These are phyloP conservation scores for Cryptococcus jaspeensis DNA, from an alignment of 1,284 basidiomycete genomes.

Conservation along the genomic window DNA sequence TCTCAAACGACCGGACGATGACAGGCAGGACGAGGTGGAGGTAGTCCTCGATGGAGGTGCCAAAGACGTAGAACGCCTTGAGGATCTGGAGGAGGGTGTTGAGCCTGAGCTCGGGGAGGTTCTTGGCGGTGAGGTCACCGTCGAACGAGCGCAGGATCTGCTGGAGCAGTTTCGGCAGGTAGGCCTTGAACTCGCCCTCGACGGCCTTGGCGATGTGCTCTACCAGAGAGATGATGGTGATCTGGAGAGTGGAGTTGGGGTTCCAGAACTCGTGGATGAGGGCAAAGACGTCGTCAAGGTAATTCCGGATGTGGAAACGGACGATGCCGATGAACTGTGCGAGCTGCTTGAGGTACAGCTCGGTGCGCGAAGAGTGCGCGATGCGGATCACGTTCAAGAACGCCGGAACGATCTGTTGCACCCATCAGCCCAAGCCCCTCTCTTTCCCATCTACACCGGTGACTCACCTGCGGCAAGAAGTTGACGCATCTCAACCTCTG, in stretches of 20 bases:
- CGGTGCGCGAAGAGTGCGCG: conserved; percentile 75
- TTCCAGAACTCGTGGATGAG: conserved; percentile 87
- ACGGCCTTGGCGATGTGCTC: conserved; percentile 94
- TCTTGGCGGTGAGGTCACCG: conserved; percentile 60
- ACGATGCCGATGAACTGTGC: conserved; percentile 95
- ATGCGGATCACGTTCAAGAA: conserved; percentile 86
- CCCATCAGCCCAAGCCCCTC: background rate
- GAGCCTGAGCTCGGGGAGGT: conserved; percentile 70
- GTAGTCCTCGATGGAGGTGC: conserved; percentile 96
- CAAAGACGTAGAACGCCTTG: conserved; percentile 89
- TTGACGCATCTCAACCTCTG: conserved; percentile 95
- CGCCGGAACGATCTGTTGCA: conserved; percentile 83
- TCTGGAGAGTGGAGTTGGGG: conserved; percentile 74
- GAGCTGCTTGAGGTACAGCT: conserved; percentile 94
- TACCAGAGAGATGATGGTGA: conserved; percentile 89
- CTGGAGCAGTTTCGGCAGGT: conserved; percentile 88
- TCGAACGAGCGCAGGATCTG: conserved; percentile 87
- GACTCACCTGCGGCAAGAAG: conserved; percentile 82
- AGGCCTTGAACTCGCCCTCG: conserved; percentile 97
- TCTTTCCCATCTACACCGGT: background rate
- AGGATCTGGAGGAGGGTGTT: conserved; percentile 78
- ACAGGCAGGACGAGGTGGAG: conserved; percentile 94
- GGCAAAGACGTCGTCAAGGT: conserved; percentile 76
- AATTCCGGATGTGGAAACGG: conserved; percentile 95
- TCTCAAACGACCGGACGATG: conserved; percentile 88